Percentiles rank a stretch among this genome's conserved stretches.
These are phyloP conservation scores for Pseudozyma hubeiensis DNA, from an alignment of 1,284 basidiomycete species.

Conservation along the genomic window DNA sequence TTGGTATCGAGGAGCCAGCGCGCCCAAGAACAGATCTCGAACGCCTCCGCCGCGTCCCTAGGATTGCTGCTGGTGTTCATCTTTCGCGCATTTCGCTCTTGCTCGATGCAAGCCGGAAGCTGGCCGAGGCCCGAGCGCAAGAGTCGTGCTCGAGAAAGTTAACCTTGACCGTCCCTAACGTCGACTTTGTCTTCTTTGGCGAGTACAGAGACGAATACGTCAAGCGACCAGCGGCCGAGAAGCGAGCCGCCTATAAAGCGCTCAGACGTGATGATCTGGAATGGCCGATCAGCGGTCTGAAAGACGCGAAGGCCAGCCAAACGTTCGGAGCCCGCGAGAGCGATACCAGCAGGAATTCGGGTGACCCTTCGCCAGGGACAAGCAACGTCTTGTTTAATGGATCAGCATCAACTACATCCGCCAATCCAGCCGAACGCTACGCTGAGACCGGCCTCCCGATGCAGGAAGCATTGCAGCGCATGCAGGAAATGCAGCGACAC, in stretches of 20 bases:
- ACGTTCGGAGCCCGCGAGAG: slow-evolving; percentile 1
- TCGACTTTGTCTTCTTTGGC: slow-evolving; percentile 45
- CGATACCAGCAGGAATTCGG: not conserved
- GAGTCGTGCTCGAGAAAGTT: slow-evolving; percentile 26
- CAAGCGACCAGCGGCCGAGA: slow-evolving; percentile 41
- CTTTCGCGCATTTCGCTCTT: slow-evolving; percentile 40
- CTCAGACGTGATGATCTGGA: slow-evolving; percentile 49
- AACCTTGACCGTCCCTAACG: slow-evolving; percentile 38
- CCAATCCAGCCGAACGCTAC: slow-evolving; percentile 12
- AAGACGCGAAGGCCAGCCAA: not conserved
- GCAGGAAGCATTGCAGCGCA: slow-evolving; percentile 49
- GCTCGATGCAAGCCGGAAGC: slow-evolving; percentile 41
- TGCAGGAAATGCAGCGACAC: slow-evolving; percentile 34
- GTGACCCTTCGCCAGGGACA: not conserved
- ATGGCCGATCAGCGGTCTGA: slow-evolving; percentile 42
- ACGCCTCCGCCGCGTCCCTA: slow-evolving; percentile 31
- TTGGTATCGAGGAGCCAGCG: slow-evolving; percentile 26
- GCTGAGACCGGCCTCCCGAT: slow-evolving; percentile 42
- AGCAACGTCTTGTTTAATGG: not conserved
- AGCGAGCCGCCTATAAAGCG: slow-evolving; percentile 57
- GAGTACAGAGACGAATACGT: slow-evolving; percentile 56
- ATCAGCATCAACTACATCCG: not conserved
- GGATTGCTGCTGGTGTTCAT: slow-evolving; percentile 43
- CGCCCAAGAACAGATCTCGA: slow-evolving; percentile 33
- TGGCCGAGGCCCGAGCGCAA: not conserved